These are phyloP conservation scores for Dianthus caryophyllus DNA, from an alignment of 148 eudicot species.

Conservation along the genomic window DNA sequence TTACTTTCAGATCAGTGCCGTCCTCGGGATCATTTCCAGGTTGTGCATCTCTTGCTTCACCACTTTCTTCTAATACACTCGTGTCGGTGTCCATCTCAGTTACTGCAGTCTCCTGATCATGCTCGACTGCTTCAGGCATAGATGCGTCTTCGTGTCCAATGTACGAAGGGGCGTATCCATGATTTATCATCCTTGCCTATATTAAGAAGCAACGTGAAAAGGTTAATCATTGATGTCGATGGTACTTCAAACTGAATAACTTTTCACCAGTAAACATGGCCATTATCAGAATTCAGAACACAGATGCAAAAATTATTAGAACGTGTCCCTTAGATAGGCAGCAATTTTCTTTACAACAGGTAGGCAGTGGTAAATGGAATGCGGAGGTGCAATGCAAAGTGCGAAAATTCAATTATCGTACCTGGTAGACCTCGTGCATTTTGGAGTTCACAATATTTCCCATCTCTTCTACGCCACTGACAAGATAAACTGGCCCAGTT, in stretches of 20 bases:
- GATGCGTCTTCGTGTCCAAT: conserved; percentile 32
- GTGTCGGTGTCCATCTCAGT: conserved; percentile 27
- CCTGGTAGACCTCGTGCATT: conserved; percentile 72
- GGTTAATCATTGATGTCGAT: background rate
- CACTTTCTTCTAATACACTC: conserved; percentile 26
- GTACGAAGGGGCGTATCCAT: conserved; percentile 36
- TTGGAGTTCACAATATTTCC: conserved; percentile 54
- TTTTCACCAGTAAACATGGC: background rate
- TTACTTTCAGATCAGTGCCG: conserved; percentile 13
- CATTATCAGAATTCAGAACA: too few species aligned
- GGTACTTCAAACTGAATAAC: background rate
- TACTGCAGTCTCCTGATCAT: conserved; percentile 21
- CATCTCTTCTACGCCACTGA: conserved; percentile 78
- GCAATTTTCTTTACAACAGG: background rate
- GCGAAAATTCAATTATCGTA: conserved; percentile 23
- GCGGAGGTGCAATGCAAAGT: background rate
- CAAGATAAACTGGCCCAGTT: conserved; percentile 54
- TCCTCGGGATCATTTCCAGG: conserved; percentile 24
- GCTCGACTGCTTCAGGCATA: conserved; percentile 22
- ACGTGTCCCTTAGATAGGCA: conserved; percentile 9
- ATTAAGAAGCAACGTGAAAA: conserved; percentile 2
- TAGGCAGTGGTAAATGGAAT: background rate
- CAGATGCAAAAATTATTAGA: too few species aligned
- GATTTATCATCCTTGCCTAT: conserved; percentile 56
- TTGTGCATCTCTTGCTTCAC: conserved; percentile 20